A percentile compares a stretch with the other conserved stretches of the same genome.
These are phyloP conservation scores for Lepidopterella palustris DNA, from an alignment of 495 filamentous ascomycete genomes.

Conservation along the genomic window DNA sequence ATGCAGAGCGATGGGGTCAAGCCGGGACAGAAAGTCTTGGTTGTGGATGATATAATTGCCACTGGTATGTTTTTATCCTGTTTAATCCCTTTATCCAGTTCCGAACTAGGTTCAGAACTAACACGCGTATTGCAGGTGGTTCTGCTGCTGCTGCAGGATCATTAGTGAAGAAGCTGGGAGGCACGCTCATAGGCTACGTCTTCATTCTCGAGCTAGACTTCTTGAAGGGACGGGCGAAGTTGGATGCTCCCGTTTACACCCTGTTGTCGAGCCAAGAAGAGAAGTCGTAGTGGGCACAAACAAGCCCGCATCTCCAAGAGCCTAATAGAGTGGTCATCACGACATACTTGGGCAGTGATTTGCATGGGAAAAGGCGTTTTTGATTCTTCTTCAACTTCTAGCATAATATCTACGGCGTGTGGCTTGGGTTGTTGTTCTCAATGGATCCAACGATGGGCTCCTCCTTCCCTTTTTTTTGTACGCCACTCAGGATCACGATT, in stretches of 20 bases:
- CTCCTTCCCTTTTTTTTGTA: not conserved
- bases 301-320: too few species aligned
- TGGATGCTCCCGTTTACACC: constrained; percentile 78
- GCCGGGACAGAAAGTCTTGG: constrained; percentile 78
- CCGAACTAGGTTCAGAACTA: constrained; percentile 2
- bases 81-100: not conserved
- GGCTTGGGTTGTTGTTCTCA: not conserved
- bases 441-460: not conserved
- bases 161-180: constrained; percentile 78
- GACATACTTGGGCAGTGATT: too few species aligned
- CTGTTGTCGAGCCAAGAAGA: constrained; percentile 60
- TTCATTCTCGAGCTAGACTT: constrained; percentile 97
- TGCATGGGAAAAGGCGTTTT: not conserved
- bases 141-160: constrained; percentile 82
- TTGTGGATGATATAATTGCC: constrained; percentile 97
- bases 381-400: not conserved
- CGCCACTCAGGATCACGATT: too few species aligned
- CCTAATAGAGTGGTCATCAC: too few species aligned
- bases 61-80: constrained; percentile 61
- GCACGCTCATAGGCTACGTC: constrained; percentile 76
- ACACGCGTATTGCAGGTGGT: constrained; percentile 56
- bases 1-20: constrained; percentile 83
- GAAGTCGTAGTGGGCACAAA: not conserved
- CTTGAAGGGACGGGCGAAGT: constrained; percentile 84
- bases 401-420: not conserved